phyloP scores from a whole-genome alignment of 2,329 filamentous ascomycete genomes.

The Periconia sp. region DNA sequence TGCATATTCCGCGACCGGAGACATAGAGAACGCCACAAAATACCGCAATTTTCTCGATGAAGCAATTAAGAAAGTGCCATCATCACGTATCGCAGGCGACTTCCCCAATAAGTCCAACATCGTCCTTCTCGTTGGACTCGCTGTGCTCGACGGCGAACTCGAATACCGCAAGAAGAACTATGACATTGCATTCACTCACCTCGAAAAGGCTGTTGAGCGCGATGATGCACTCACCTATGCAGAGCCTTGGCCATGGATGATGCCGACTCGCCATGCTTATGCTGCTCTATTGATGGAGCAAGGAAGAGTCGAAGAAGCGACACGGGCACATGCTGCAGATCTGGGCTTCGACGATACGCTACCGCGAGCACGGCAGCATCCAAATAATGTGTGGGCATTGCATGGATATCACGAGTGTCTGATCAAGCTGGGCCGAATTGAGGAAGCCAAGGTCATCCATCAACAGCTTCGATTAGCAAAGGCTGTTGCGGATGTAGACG shows the following conservation, averaged over 20 bases:
- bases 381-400: slow-evolving; percentile 76
- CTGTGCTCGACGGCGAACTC: slow-evolving; percentile 76
- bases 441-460: slow-evolving; percentile 56
- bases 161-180: slow-evolving; percentile 69
- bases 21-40: slow-evolving; percentile 60
- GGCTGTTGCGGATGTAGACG: slow-evolving; percentile 64
- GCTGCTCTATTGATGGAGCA: slow-evolving; percentile 74
- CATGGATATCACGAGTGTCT: slow-evolving; percentile 77
- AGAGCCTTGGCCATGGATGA: slow-evolving; percentile 83
- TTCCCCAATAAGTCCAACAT: slow-evolving; percentile 72
- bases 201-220: slow-evolving; percentile 63
- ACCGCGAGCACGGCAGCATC: slow-evolving; percentile 69
- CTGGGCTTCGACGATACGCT: slow-evolving; percentile 57
- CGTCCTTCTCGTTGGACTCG: slow-evolving; percentile 64
- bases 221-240: slow-evolving; percentile 72
- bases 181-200: slow-evolving; percentile 63
- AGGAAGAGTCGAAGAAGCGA: slow-evolving; percentile 51
- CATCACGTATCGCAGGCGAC: slow-evolving; percentile 62
- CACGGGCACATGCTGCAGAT: slow-evolving; percentile 47
- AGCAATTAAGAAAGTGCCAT: slow-evolving; percentile 60
- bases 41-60: slow-evolving; percentile 59
- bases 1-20: slow-evolving; percentile 65
- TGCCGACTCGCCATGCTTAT: slow-evolving; percentile 73
- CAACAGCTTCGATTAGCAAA: slow-evolving; percentile 59
- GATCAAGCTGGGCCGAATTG: slow-evolving; percentile 56